phyloP scores from a whole-genome alignment of 257 asterid genomes.

The Nicotiana knightiana region DNA sequence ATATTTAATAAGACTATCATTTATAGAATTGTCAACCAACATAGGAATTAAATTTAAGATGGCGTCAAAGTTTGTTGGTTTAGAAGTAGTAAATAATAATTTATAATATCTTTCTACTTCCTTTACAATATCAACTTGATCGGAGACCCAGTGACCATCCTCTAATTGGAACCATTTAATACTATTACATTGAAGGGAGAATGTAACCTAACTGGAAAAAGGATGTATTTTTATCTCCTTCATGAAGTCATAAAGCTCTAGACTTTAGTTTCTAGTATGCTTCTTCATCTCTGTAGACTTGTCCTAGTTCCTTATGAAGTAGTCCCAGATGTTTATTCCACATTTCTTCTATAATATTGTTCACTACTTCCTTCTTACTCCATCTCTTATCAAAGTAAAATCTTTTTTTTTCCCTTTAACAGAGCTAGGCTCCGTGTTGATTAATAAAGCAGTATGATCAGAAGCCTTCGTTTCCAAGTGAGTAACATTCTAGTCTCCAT shows the following conservation, averaged over 20 bases:
- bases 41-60: no score
- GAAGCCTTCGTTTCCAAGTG: background rate
- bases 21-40: no score
- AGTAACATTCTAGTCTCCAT: background rate
- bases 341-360: no score
- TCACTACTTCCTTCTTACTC: no score
- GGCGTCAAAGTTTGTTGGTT: background rate
- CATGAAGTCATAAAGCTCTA: background rate
- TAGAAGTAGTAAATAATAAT: background rate
- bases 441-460: background rate
- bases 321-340: no score
- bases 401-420: no score
- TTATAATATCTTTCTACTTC: background rate
- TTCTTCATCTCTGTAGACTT: background rate
- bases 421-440: no score
- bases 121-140: background rate
- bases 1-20: no score
- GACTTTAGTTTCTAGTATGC: background rate
- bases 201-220: background rate
- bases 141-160: background rate
- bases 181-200: background rate
- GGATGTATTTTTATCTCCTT: background rate
- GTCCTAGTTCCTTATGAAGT: no score
- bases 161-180: no score
- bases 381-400: no score